These are phyloP conservation scores for Moesziomyces aphidis DNA, from an alignment of 1,284 basidiomycete species.

Conservation along the genomic window DNA sequence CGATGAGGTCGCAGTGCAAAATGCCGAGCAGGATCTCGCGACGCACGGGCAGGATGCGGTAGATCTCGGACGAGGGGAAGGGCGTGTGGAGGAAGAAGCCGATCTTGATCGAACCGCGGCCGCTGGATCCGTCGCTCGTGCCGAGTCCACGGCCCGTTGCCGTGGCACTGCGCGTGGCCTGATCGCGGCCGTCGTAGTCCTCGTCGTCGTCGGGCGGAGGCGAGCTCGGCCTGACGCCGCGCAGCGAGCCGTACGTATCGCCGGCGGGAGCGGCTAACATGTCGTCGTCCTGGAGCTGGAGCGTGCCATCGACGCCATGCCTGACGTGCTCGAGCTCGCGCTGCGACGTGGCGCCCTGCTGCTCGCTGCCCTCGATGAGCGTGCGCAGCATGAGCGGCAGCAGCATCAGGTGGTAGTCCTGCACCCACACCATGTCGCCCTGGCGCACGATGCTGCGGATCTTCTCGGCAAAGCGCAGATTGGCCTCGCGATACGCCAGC, in stretches of 20 bases:
- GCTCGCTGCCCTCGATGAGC: constrained; percentile 75
- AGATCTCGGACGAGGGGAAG: constrained; percentile 97
- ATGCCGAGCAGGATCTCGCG: constrained; percentile 95
- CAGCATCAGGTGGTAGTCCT: constrained; percentile 80
- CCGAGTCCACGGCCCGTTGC: constrained; percentile 43
- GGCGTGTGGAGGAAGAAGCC: constrained; percentile 99
- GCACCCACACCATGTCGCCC: constrained; percentile 89
- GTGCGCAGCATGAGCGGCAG: constrained; percentile 92
- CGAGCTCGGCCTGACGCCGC: constrained; percentile 11
- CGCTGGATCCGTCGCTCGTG: constrained; percentile 56
- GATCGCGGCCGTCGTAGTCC: constrained; percentile 27
- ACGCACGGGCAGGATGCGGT: constrained; percentile 89
- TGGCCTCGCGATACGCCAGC: constrained; percentile 97
- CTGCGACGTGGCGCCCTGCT: constrained; percentile 69
- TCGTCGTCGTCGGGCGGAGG: constrained; percentile 12
- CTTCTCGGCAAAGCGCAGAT: constrained; percentile 90
- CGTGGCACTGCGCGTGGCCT: constrained; percentile 17
- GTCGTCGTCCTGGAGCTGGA: constrained; percentile 53
- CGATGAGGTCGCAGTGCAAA: constrained; percentile 86
- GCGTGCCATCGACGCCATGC: constrained; percentile 59
- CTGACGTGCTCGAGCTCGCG: constrained; percentile 61
- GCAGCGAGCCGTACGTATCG: constrained; percentile 10
- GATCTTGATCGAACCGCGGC: constrained; percentile 71
- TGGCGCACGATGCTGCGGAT: constrained; percentile 84
- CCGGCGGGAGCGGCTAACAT: constrained; percentile 52